Percentiles rank a stretch among this genome's conserved stretches.
These are phyloP conservation scores for Kwoniella mangroviensis DNA, from an alignment of 768 basidiomycete genomes.

Conservation along the genomic window DNA sequence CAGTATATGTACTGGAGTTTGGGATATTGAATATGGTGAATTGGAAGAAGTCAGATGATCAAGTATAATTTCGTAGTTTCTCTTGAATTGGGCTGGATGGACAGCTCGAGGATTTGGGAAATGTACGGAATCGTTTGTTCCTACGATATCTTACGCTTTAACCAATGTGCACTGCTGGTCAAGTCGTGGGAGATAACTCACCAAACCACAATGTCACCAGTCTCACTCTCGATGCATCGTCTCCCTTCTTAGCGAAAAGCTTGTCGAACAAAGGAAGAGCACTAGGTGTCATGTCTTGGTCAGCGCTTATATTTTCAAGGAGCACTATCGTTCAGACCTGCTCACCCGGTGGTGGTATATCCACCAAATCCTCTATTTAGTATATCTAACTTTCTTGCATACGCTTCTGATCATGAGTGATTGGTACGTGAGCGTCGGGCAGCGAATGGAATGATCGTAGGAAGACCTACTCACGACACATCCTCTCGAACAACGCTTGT, in stretches of 20 bases:
- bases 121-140: constrained; percentile 38
- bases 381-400: constrained; percentile 20
- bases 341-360: constrained; percentile 11
- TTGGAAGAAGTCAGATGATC: constrained; percentile 28
- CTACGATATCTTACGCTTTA: constrained; percentile 2
- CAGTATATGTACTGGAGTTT: constrained; percentile 23
- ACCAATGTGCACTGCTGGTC: neutral
- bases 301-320: too few relatives aligned
- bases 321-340: too few relatives aligned
- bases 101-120: constrained; percentile 18
- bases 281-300: neutral
- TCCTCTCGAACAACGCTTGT: constrained; percentile 16
- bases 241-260: constrained; percentile 35
- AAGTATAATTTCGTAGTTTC: constrained; percentile 30
- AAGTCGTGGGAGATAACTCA: constrained; percentile 6
- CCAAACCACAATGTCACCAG: constrained; percentile 47
- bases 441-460: neutral
- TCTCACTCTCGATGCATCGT: constrained; percentile 15
- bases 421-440: neutral
- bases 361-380: constrained; percentile 40
- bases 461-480: constrained; percentile 20
- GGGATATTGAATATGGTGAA: constrained; percentile 13
- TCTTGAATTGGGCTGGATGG: constrained; percentile 27
- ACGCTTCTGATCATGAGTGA: constrained; percentile 5
- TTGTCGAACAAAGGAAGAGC: constrained; percentile 32